Evolutionary conservation across 2,329 filamentous ascomycete genomes (phyloP).

Genomic region (Polytolypa hystricis): DNA sequence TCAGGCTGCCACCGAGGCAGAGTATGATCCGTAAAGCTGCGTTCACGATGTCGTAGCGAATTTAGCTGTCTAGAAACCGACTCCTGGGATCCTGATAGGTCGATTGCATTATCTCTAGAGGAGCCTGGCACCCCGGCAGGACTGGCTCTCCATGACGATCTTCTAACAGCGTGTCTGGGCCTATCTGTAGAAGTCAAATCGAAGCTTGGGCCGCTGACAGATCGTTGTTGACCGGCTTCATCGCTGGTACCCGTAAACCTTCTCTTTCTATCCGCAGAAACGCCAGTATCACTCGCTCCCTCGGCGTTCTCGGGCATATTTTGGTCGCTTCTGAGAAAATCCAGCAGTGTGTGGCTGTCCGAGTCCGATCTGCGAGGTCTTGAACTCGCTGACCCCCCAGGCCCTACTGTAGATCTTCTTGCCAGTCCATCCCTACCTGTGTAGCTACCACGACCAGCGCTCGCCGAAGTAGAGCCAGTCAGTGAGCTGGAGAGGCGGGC

Average conservation of each 20-base stretch:
- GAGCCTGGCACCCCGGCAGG: slow-evolving; percentile 14
- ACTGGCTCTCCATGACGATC: slow-evolving; percentile 1
- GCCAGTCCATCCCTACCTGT: neutral
- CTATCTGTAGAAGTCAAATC: neutral
- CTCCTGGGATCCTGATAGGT: slow-evolving; percentile 19
- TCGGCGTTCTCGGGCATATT: neutral
- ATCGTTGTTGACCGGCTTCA: slow-evolving; percentile 12
- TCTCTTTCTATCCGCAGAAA: slow-evolving; percentile 30
- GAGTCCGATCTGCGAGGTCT: slow-evolving; percentile 4
- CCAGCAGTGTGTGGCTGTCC: slow-evolving; percentile 3
- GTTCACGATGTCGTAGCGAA: slow-evolving; percentile 17
- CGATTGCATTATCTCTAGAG: slow-evolving; percentile 24
- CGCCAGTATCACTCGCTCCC: neutral
- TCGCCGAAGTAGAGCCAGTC: neutral
- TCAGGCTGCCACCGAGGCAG: slow-evolving; percentile 84
- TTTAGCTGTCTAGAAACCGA: slow-evolving; percentile 12
- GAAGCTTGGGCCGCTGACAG: slow-evolving; percentile 1
- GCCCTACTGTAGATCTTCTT: neutral
- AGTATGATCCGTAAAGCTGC: slow-evolving; percentile 34
- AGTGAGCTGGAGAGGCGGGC: slow-evolving; percentile 5
- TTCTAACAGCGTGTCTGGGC: neutral
- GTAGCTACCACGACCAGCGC: neutral
- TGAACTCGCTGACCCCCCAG: neutral
- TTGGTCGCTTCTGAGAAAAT: slow-evolving; percentile 2
- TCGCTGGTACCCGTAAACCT: slow-evolving; percentile 28